phyloP scores from a whole-genome alignment of 2,329 filamentous ascomycete genomes.

The Aspergillus aculeatus region DNA sequence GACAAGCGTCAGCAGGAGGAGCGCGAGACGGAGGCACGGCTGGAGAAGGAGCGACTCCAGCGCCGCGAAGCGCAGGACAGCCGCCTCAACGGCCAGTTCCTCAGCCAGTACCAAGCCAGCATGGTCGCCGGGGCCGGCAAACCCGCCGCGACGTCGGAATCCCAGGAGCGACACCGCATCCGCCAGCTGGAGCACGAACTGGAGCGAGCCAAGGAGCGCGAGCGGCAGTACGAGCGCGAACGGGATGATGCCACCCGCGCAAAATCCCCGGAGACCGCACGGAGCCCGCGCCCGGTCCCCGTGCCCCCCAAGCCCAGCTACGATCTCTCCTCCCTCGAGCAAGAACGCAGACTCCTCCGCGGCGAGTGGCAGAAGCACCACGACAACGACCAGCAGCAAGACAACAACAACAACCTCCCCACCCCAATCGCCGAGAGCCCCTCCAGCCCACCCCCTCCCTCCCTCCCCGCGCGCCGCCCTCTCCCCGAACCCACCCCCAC shows the following conservation, averaged over 20 bases:
- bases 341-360: slow-evolving; percentile 60
- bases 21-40: slow-evolving; percentile 65
- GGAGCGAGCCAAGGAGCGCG: slow-evolving; percentile 65
- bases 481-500: slow-evolving; percentile 27
- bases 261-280: slow-evolving; percentile 24
- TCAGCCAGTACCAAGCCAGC: slow-evolving; percentile 82
- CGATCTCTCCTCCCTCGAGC: slow-evolving; percentile 58
- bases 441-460: slow-evolving; percentile 10
- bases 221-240: slow-evolving; percentile 63
- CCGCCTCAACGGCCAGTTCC: slow-evolving; percentile 75
- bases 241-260: slow-evolving; percentile 49
- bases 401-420: background rate
- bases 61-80: slow-evolving; percentile 62
- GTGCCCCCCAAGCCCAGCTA: slow-evolving; percentile 46
- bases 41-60: slow-evolving; percentile 66
- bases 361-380: slow-evolving; percentile 54
- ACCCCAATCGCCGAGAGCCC: slow-evolving; percentile 8
- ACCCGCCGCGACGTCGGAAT: slow-evolving; percentile 43
- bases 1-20: slow-evolving; percentile 71
- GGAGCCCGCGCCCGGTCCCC: slow-evolving; percentile 32
- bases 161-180: slow-evolving; percentile 65
- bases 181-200: slow-evolving; percentile 75
- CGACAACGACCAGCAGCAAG: slow-evolving; percentile 15
- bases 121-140: slow-evolving; percentile 47
- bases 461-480: slow-evolving; percentile 27